Conservation (phyloP, 495 filamentous ascomycete species). For the Trichoderma parareesei region DNA sequence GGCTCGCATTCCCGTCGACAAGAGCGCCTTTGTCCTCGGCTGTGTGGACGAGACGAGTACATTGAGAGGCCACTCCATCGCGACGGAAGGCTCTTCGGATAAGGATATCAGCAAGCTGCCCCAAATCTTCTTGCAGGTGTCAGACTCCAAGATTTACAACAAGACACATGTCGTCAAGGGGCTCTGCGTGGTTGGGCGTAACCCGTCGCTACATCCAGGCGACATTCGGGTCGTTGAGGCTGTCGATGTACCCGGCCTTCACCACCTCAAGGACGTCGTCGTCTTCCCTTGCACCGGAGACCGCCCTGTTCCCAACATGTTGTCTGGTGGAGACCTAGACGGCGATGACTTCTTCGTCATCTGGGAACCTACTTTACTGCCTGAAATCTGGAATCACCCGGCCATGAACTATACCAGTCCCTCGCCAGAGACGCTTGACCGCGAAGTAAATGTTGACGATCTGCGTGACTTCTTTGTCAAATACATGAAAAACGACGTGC, state of each 20-base stretch:
- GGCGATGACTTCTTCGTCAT: constrained; percentile 94
- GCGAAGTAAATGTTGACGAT: constrained; percentile 56
- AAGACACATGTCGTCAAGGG: constrained; percentile 63
- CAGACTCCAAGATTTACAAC: constrained; percentile 39
- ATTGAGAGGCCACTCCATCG: constrained; percentile 53
- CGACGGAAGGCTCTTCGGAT: constrained; percentile 17
- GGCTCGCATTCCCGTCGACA: constrained; percentile 70
- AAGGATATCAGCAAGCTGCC: constrained; percentile 48
- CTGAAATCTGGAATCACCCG: constrained; percentile 54
- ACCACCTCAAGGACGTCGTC: constrained; percentile 73
- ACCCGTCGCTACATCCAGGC: constrained; percentile 90
- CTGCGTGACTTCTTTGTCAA: constrained; percentile 79
- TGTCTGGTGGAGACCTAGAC: constrained; percentile 91
- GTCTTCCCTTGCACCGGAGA: constrained; percentile 83
- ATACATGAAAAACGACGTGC: constrained; percentile 87
- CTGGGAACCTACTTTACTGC: constrained; percentile 77
- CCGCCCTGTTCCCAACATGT: constrained; percentile 82
- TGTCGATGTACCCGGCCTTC: constrained; percentile 63
- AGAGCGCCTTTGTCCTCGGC: constrained; percentile 84
- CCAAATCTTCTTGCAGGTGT: constrained; percentile 82
- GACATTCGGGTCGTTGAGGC: constrained; percentile 85
- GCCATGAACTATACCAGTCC: constrained; percentile 67
- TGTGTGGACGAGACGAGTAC: constrained; percentile 76
- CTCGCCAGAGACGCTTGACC: constrained; percentile 38
- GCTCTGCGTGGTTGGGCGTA: constrained; percentile 77